A percentile compares a stretch with the other conserved stretches of the same genome.
Conservation (phyloP, 1,284 basidiomycete species). For the Trichosporon sp. region DNA sequence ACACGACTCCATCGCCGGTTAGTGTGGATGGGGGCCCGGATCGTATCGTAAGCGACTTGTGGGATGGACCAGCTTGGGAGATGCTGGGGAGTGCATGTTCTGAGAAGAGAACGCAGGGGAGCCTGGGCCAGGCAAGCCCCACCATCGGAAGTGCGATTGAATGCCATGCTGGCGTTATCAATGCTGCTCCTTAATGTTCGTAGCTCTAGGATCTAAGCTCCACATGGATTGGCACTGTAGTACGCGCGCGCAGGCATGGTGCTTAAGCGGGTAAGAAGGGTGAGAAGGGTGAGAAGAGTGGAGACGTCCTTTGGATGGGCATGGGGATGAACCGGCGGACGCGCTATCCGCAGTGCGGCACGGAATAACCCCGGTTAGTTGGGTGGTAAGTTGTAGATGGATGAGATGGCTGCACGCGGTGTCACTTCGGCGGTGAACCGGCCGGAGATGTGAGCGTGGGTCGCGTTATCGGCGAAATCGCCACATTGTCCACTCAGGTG, state of each 20-base stretch:
- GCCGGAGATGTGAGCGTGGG: background rate
- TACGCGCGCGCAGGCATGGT: too few relatives aligned
- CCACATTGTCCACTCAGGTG: background rate
- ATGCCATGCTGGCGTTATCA: background rate
- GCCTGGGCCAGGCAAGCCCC: background rate
- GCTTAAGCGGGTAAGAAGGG: background rate
- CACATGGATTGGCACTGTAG: too few relatives aligned
- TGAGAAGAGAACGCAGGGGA: too few relatives aligned
- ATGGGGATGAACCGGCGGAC: background rate
- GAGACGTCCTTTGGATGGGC: background rate
- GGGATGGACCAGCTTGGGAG: background rate
- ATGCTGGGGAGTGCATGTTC: too few relatives aligned
- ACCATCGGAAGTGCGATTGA: background rate
- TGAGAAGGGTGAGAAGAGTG: background rate
- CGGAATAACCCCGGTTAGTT: constrained; percentile 1
- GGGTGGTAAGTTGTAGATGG: too few relatives aligned
- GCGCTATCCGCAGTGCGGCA: background rate
- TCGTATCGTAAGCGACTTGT: background rate
- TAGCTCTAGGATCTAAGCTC: too few relatives aligned
- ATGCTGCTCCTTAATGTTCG: background rate
- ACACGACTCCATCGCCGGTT: background rate
- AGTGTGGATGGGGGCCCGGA: background rate
- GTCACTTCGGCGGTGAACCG: background rate
- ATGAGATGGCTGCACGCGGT: too few relatives aligned
- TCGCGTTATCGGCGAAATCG: constrained; percentile 1